phyloP scores from a whole-genome alignment of 805 yeast species.

The Starmerella khaoyaiensis region DNA sequence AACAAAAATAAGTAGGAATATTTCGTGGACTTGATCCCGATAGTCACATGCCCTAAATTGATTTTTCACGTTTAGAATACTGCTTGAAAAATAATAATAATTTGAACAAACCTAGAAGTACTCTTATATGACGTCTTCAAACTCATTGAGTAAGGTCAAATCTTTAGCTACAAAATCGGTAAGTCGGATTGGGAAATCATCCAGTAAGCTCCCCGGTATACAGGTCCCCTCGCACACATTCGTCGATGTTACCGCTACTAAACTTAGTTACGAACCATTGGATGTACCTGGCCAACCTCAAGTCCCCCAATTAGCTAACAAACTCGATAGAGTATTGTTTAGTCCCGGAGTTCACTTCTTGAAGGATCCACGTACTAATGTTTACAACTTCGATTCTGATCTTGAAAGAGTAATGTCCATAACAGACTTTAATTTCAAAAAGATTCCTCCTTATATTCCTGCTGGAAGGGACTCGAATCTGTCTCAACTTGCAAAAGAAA shows the following conservation, averaged over 20 bases:
- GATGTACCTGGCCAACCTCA: slow-evolving; percentile 23
- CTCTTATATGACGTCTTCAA: too few species aligned
- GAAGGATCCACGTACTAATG: slow-evolving; percentile 64
- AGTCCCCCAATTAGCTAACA: slow-evolving; percentile 50
- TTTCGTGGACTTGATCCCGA: too few species aligned
- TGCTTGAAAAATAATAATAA: too few species aligned
- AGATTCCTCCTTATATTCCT: slow-evolving; percentile 45
- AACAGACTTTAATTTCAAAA: slow-evolving; percentile 51
- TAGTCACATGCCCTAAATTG: too few species aligned
- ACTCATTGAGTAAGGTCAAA: too few species aligned
- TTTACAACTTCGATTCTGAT: slow-evolving; percentile 52
- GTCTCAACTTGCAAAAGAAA: slow-evolving; percentile 34
- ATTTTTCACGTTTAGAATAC: too few species aligned
- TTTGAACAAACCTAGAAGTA: too few species aligned
- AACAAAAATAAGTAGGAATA: too few species aligned
- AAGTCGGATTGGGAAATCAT: too few species aligned
- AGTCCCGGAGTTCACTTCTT: slow-evolving; percentile 70
- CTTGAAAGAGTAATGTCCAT: slow-evolving; percentile 49
- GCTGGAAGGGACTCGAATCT: slow-evolving; percentile 54
- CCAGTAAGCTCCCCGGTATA: too few species aligned
- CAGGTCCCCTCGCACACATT: too few species aligned
- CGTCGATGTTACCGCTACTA: slow-evolving; percentile 3
- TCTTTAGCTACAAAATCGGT: too few species aligned
- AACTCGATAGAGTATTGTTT: slow-evolving; percentile 57
- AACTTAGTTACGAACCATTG: slow-evolving; percentile 12